A percentile compares a stretch with the other conserved stretches of the same genome.
phyloP scores from a whole-genome alignment of 371 early-diverging fungal species.

The Mortierella sp. region DNA sequence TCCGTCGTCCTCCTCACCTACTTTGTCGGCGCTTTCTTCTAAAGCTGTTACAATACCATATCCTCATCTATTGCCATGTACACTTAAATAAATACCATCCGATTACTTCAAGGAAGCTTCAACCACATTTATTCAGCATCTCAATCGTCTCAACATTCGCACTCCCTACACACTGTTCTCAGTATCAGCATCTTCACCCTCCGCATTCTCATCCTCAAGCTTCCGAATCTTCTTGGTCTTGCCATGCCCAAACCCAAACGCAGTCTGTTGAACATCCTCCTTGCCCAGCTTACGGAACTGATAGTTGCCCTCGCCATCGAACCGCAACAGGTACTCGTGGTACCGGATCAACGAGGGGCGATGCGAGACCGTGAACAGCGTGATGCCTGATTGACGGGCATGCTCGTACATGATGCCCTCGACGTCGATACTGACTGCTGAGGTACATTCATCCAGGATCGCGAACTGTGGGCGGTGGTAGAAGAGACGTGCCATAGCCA shows the following conservation, averaged over 20 bases:
- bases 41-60: background rate
- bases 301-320: conserved; percentile 89
- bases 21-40: background rate
- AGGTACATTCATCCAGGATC: conserved; percentile 91
- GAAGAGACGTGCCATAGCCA: conserved; percentile 89
- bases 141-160: background rate
- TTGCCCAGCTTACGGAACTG: conserved; percentile 72
- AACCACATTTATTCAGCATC: background rate
- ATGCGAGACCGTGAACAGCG: conserved; percentile 89
- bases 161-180: conserved; percentile 34
- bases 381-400: conserved; percentile 84
- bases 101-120: too few relatives aligned
- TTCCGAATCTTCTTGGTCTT: conserved; percentile 60
- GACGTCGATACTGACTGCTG: conserved; percentile 87
- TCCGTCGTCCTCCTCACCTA: background rate
- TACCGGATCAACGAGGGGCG: conserved; percentile 70
- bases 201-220: conserved; percentile 35
- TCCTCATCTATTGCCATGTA: background rate
- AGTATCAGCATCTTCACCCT: conserved; percentile 56
- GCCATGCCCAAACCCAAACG: conserved; percentile 72
- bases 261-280: conserved; percentile 65
- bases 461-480: conserved; percentile 90
- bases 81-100: background rate
- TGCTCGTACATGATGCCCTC: conserved; percentile 89
- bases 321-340: conserved; percentile 84